phyloP scores from a whole-genome alignment of 345 rosid genomes.

The Eucalyptus decipiens region DNA sequence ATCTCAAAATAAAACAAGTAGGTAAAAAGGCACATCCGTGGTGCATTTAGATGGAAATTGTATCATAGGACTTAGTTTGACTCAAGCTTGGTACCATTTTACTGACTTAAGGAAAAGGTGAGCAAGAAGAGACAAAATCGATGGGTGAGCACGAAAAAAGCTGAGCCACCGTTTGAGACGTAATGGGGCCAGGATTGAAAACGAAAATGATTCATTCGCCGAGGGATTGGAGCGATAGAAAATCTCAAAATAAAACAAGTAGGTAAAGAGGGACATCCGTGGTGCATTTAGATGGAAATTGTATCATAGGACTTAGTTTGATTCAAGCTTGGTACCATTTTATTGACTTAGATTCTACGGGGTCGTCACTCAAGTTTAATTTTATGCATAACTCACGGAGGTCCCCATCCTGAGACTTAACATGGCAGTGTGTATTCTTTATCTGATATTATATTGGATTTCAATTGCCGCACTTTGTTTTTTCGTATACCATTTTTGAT shows the following conservation, averaged over 20 bases:
- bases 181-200: neutral
- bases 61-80: neutral
- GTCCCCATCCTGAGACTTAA: neutral
- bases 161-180: neutral
- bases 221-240: neutral
- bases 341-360: neutral
- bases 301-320: neutral
- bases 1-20: too few relatives aligned
- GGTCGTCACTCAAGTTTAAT: neutral
- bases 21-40: neutral
- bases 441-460: neutral
- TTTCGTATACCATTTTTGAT: neutral
- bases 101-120: neutral
- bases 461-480: neutral
- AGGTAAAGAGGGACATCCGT: neutral
- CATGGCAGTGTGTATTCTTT: neutral
- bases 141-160: too few relatives aligned
- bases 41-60: neutral
- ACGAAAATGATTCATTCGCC: neutral
- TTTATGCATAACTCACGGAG: neutral
- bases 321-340: neutral
- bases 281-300: neutral
- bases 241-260: too few relatives aligned
- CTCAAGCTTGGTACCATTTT: neutral
- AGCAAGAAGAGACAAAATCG: too few relatives aligned